These are phyloP conservation scores for Coemansia sp. DNA, from an alignment of 371 early-diverging fungal species.

Conservation along the genomic window DNA sequence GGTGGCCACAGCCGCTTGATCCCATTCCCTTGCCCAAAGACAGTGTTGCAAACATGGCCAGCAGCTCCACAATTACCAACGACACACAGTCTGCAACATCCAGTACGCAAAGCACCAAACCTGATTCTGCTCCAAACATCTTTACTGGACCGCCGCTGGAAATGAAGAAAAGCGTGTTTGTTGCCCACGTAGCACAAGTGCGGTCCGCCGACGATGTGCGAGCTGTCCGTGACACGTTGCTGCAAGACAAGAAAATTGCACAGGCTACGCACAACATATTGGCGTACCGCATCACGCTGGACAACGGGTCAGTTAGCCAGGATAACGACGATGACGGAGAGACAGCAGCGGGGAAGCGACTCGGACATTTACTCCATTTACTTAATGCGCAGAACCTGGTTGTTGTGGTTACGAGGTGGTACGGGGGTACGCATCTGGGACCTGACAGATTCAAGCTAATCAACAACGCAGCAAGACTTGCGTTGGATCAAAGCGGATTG, in stretches of 20 bases:
- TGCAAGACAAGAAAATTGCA: constrained; percentile 74
- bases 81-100: neutral
- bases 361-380: constrained; percentile 75
- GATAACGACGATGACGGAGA: constrained; percentile 86
- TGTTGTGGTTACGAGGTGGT: constrained; percentile 89
- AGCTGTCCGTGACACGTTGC: constrained; percentile 59
- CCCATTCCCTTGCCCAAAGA: constrained; percentile 23
- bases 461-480: constrained; percentile 74
- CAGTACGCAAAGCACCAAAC: neutral
- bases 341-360: constrained; percentile 76
- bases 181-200: constrained; percentile 78
- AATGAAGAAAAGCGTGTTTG: constrained; percentile 84
- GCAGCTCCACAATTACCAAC: neutral
- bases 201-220: constrained; percentile 59
- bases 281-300: constrained; percentile 76
- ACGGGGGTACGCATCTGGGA: constrained; percentile 81
- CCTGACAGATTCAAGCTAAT: constrained; percentile 90
- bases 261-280: constrained; percentile 87
- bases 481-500: constrained; percentile 66
- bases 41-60: constrained; percentile 5
- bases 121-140: constrained; percentile 42
- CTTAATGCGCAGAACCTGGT: constrained; percentile 70
- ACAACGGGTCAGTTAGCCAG: constrained; percentile 41
- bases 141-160: constrained; percentile 59
- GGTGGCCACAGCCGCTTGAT: constrained; percentile 37